Evolutionary conservation across 2,329 filamentous ascomycete genomes (phyloP).

Genomic region (Paraphaeosphaeria sporulosa): DNA sequence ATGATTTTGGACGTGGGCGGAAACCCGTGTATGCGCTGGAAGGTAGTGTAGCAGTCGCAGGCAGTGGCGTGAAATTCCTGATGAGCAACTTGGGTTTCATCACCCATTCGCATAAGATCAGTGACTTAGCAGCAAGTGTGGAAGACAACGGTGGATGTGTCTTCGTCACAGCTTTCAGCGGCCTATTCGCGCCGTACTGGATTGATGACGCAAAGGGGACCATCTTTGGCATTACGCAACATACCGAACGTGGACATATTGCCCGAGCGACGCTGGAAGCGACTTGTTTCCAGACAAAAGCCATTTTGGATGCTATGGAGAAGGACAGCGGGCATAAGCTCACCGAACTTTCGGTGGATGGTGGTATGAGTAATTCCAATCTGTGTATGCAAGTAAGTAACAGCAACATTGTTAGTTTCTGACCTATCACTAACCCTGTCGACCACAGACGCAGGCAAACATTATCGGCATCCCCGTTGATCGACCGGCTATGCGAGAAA

Average conservation of each 20-base stretch:
- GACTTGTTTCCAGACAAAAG: slow-evolving; percentile 90
- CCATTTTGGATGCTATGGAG: slow-evolving; percentile 91
- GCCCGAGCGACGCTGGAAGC: slow-evolving; percentile 89
- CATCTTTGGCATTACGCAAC: slow-evolving; percentile 81
- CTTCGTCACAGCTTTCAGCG: slow-evolving; percentile 89
- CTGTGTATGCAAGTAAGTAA: slow-evolving; percentile 76
- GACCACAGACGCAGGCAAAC: slow-evolving; percentile 75
- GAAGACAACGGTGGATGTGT: slow-evolving; percentile 83
- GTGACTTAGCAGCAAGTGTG: slow-evolving; percentile 69
- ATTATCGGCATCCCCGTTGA: slow-evolving; percentile 84
- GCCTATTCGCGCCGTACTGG: slow-evolving; percentile 93
- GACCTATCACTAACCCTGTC: slow-evolving; percentile 25
- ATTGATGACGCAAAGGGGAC: slow-evolving; percentile 92
- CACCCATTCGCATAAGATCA: slow-evolving; percentile 68
- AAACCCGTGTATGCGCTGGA: slow-evolving; percentile 82
- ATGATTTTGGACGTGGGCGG: slow-evolving; percentile 74
- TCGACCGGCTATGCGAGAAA: slow-evolving; percentile 87
- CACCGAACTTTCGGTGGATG: slow-evolving; percentile 80
- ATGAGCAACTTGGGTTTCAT: slow-evolving; percentile 72
- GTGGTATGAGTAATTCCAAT: slow-evolving; percentile 87
- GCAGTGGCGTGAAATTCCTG: slow-evolving; percentile 76
- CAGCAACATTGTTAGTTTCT: slow-evolving; percentile 16
- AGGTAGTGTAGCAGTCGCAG: slow-evolving; percentile 83
- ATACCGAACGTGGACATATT: slow-evolving; percentile 85
- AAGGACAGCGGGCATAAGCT: slow-evolving; percentile 81